Evolutionary conservation across 441 rosid genomes (phyloP).

Genomic region (Gossypium aridum): DNA sequence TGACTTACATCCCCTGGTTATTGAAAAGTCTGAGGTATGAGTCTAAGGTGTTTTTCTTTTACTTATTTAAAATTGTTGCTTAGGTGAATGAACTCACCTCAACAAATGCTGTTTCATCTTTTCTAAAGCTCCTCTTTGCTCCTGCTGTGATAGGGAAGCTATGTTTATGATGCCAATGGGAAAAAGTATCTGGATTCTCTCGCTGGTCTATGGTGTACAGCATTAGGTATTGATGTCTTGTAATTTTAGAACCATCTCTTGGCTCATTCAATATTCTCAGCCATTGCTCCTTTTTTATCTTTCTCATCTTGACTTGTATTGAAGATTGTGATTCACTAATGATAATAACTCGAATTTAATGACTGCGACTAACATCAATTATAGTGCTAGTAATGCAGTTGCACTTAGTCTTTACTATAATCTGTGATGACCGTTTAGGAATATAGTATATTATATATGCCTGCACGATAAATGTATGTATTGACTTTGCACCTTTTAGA

Average conservation of each 20-base stretch:
- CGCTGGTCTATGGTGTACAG: constrained; percentile 98
- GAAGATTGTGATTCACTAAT: background rate
- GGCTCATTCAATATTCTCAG: background rate
- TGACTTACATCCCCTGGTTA: constrained; percentile 69
- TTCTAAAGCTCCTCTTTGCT: background rate
- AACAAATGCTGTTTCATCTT: background rate
- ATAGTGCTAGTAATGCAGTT: background rate
- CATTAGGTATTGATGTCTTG: constrained; percentile 49
- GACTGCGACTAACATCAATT: background rate
- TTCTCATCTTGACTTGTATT: background rate
- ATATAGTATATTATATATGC: background rate
- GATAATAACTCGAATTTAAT: background rate
- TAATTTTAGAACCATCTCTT: background rate
- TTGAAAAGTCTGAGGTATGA: constrained; percentile 68
- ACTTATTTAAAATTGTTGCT: background rate
- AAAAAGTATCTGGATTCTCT: constrained; percentile 90
- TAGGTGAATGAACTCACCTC: background rate
- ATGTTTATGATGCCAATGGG: constrained; percentile 75
- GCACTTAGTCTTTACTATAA: background rate
- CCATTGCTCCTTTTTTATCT: background rate
- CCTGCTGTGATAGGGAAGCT: constrained; percentile 53
- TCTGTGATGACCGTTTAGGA: background rate
- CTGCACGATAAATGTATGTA: background rate
- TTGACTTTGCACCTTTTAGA: background rate
- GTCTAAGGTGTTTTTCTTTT: background rate